Percentiles rank a stretch among this genome's conserved stretches.
phyloP scores from a whole-genome alignment of 2,329 filamentous ascomycete species.

The Mycosphaerella arachidis region DNA sequence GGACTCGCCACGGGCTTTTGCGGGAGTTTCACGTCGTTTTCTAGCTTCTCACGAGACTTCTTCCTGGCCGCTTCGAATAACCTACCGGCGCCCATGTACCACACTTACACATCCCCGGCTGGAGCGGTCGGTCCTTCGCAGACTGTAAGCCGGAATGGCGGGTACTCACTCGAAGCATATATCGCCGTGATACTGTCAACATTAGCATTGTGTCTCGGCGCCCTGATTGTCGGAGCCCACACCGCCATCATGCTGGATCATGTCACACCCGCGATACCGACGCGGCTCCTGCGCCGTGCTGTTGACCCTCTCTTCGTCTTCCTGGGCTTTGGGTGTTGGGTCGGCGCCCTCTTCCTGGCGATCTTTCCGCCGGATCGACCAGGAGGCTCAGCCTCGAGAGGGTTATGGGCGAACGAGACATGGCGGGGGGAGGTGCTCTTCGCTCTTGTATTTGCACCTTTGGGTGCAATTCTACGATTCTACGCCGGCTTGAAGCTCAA shows the following conservation, averaged over 20 bases:
- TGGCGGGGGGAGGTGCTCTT: conserved; percentile 78
- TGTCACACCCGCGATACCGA: conserved; percentile 58
- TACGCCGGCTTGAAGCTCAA: conserved; percentile 71
- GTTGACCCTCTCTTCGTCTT: conserved; percentile 62
- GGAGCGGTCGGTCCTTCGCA: conserved; percentile 26
- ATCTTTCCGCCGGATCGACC: conserved; percentile 63
- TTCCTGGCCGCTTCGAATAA: conserved; percentile 78
- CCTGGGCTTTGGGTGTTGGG: conserved; percentile 69
- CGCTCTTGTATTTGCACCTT: conserved; percentile 73
- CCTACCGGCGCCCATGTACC: conserved; percentile 51
- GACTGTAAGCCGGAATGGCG: conserved; percentile 55
- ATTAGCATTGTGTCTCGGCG: conserved; percentile 64
- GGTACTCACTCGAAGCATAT: conserved; percentile 78
- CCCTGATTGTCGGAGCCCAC: conserved; percentile 69
- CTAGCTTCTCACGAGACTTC: conserved; percentile 72
- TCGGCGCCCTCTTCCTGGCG: conserved; percentile 68
- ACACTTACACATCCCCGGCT: conserved; percentile 29
- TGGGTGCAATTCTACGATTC: conserved; percentile 72
- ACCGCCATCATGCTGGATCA: conserved; percentile 60
- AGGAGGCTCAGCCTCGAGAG: conserved; percentile 28
- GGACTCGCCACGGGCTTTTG: conserved; percentile 84
- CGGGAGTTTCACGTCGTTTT: conserved; percentile 86
- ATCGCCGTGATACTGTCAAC: conserved; percentile 71
- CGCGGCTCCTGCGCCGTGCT: conserved; percentile 51
- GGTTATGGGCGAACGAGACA: conserved; percentile 42